Evolutionary conservation across 1,284 basidiomycete genomes (phyloP).

Genomic region (Cystobasidium pallidum): DNA sequence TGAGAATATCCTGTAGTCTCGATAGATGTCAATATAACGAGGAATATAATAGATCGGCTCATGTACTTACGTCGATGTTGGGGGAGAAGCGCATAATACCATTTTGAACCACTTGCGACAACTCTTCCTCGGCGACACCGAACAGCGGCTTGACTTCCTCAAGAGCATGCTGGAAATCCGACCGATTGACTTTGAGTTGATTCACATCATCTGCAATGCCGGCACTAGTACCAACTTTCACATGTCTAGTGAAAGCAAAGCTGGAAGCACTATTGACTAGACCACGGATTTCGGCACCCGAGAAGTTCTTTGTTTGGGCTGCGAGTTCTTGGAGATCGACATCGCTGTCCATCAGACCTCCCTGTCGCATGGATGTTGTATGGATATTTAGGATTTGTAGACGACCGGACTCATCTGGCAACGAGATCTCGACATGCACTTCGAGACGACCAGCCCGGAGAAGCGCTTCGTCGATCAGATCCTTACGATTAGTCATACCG

Average conservation of each 20-base stretch:
- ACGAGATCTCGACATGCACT: conserved; percentile 99
- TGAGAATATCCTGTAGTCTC: conserved; percentile 77
- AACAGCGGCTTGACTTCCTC: conserved; percentile 97
- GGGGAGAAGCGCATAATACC: conserved; percentile 90
- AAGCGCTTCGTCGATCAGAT: conserved; percentile 99
- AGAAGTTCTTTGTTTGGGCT: conserved; percentile 90
- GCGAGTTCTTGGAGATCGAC: conserved; percentile 87
- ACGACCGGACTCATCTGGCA: conserved; percentile 92
- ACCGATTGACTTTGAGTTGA: conserved; percentile 82
- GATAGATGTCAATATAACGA: neutral
- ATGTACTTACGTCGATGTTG: conserved; percentile 69
- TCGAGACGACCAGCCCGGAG: conserved; percentile 97
- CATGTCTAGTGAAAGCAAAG: conserved; percentile 97
- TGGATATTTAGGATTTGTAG: conserved; percentile 95
- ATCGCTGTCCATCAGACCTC: conserved; percentile 85
- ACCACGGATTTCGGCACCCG: conserved; percentile 93
- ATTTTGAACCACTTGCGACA: conserved; percentile 90
- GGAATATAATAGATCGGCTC: conserved; percentile 7
- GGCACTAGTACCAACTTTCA: conserved; percentile 96
- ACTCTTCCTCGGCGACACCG: conserved; percentile 96
- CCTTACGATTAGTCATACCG: conserved; percentile 97
- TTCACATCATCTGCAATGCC: conserved; percentile 95
- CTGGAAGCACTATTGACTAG: conserved; percentile 96
- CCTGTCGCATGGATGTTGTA: conserved; percentile 88
- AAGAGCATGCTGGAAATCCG: conserved; percentile 87